These are phyloP conservation scores for Cytospora piceicola DNA, from an alignment of 2,329 filamentous ascomycete species.

Conservation along the genomic window DNA sequence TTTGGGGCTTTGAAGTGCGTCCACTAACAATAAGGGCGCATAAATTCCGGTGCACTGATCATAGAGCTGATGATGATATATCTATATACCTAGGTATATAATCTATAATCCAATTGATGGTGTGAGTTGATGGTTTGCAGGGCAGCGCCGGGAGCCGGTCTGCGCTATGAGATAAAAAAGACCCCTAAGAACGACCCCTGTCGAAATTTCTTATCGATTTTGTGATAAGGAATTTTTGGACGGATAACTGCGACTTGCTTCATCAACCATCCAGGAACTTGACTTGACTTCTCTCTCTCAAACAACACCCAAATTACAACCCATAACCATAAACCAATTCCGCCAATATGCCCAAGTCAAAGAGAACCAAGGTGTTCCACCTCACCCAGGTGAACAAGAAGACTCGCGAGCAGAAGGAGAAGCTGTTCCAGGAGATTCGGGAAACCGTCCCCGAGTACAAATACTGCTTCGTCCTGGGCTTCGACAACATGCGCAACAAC, in stretches of 20 bases:
- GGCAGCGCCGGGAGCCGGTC: not conserved
- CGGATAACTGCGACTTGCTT: not conserved
- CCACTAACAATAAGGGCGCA: conserved; percentile 31
- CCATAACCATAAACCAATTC: conserved; percentile 7
- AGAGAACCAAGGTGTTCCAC: conserved; percentile 86
- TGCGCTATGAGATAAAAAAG: not conserved
- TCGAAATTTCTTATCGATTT: not conserved
- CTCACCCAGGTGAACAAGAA: conserved; percentile 93
- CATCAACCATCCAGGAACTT: not conserved
- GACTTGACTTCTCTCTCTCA: not conserved
- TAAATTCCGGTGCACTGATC: not conserved
- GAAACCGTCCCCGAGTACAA: conserved; percentile 83
- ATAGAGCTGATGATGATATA: not conserved
- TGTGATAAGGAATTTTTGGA: conserved; percentile 7
- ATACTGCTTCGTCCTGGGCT: conserved; percentile 89
- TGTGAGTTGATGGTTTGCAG: no score
- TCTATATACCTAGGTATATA: not conserved
- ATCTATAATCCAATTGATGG: no score
- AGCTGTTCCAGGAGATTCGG: conserved; percentile 86
- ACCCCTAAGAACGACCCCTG: not conserved
- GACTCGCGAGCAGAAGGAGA: conserved; percentile 86
- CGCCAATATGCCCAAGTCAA: conserved; percentile 88
- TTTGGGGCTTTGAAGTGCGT: conserved; percentile 51
- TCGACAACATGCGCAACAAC: conserved; percentile 98
- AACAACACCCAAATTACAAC: not conserved